Base-by-base conservation (phyloP, 2,329 filamentous ascomycete species). In the Trichoderma sp. region DNA sequence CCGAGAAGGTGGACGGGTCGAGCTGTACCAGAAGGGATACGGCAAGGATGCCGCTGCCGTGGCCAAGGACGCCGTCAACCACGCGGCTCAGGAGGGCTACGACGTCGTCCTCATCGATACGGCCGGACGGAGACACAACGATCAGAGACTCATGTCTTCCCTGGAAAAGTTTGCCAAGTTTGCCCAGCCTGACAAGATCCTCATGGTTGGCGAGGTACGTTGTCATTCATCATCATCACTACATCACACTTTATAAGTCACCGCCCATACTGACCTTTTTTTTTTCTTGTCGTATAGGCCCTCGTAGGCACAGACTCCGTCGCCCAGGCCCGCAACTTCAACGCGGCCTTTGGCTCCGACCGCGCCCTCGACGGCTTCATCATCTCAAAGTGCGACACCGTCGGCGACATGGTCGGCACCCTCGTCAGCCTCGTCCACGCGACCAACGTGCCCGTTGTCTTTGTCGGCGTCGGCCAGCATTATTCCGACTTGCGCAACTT, bases 71-170 rank as follows among this genome's bases (percentile, higher is more conserved):
- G 94, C 95, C 0, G 93, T 99, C n/a, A 77, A 83, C 2, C 90
- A 90, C 73, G 95, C 92, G 3, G 83, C 87, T 0, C 85, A 88
- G 61, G 84, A 92, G 70, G 85, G 85, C 47, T 98, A 90, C 74
- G 93, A 98, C 73, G 95, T 99, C 12, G 95, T 99, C 0, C 85
- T 99, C 65, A 97, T 99, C 71, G 95, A 99, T 76, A 99, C 95
- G 0, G 95, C 95, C 0, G 95, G 95, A 5, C 89, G 95, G 24
- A 86, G 95, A 55, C 95, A 99, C 80, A 99, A 99, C 73, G 95
- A 99, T 77, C 88, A 93, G 76, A 88, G 95, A 7, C 86, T 99
- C 67, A 99, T 99, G 96, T 95, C 91, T 14, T 94, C 90, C 3
- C 83, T 99, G 43, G 95, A 98, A 78, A 99, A 98, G 75, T 99